Evolutionary conservation across 305 asterid genomes (phyloP).

Genomic region (Solanum hybrid): DNA sequence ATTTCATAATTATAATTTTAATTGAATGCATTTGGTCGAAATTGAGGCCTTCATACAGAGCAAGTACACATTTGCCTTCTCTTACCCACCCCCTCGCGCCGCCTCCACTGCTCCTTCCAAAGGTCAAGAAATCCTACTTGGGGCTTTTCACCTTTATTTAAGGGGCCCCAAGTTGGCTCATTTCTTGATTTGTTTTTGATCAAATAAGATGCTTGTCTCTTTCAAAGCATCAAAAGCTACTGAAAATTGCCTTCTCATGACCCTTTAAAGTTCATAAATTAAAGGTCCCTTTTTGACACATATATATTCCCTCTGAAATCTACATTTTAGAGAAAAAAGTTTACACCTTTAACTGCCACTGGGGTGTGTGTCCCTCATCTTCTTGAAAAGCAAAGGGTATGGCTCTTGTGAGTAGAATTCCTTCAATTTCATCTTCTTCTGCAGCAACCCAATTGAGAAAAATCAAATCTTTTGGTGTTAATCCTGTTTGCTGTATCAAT

Average conservation of each 20-base stretch:
- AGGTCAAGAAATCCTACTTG: too few relatives aligned
- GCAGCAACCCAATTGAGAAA: slow-evolving; percentile 29
- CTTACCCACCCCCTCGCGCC: too few relatives aligned
- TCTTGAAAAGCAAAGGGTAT: slow-evolving; percentile 13
- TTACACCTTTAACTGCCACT: not conserved
- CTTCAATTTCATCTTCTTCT: slow-evolving; percentile 29
- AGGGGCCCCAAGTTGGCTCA: not conserved
- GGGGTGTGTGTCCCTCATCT: not conserved
- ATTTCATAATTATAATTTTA: too few relatives aligned
- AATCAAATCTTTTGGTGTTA: slow-evolving; percentile 9
- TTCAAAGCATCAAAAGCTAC: slow-evolving; percentile 33
- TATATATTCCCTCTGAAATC: not conserved
- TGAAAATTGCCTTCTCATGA: slow-evolving; percentile 38
- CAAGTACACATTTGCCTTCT: too few relatives aligned
- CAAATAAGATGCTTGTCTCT: slow-evolving; percentile 10
- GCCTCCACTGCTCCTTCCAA: too few relatives aligned
- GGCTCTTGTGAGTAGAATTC: slow-evolving; percentile 53
- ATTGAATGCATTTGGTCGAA: too few relatives aligned
- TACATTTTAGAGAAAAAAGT: not conserved
- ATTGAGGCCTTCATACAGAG: too few relatives aligned
- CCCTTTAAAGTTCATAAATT: slow-evolving; percentile 26
- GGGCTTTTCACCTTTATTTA: not conserved
- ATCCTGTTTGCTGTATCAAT: slow-evolving; percentile 19
- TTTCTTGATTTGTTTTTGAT: not conserved
- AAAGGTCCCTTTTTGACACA: slow-evolving; percentile 16